Conservation (phyloP, 176 grass and related monocot species). For the Avena eriantha region DNA sequence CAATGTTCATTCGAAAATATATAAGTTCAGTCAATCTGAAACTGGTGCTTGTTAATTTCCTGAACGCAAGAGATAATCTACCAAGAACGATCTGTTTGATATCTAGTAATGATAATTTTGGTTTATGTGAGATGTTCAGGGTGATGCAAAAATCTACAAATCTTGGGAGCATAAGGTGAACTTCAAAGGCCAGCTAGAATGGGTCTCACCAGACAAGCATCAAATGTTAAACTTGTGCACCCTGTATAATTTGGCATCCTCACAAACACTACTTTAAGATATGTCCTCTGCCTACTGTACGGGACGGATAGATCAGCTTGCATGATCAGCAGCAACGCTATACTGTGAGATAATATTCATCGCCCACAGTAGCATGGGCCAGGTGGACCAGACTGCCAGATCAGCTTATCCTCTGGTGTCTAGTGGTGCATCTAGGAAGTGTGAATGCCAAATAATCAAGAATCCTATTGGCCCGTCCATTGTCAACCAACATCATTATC, state of each 20-base stretch:
- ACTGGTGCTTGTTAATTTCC: not conserved
- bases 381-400: not conserved
- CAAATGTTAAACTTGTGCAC: constrained; percentile 2
- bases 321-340: not conserved
- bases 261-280: constrained; percentile 35
- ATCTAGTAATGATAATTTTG: constrained; percentile 18
- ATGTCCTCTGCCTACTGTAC: not conserved
- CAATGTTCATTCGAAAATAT: not conserved
- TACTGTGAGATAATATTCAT: not conserved
- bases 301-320: not conserved
- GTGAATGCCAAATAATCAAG: constrained; percentile 32
- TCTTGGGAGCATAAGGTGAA: not conserved
- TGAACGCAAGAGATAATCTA: not conserved
- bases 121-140: constrained; percentile 17
- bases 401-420: constrained; percentile 22
- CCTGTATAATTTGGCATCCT: constrained; percentile 25
- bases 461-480: not conserved
- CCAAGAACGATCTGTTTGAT: constrained; percentile 22
- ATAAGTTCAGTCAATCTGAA: not conserved
- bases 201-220: not conserved
- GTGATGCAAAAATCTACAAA: constrained; percentile 16
- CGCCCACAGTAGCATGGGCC: not conserved
- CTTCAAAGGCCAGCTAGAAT: constrained; percentile 11
- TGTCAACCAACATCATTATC: constrained; percentile 5
- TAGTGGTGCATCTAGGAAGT: constrained; percentile 18